A percentile compares a stretch with the other conserved stretches of the same genome.
phyloP scores from a whole-genome alignment of 2,329 filamentous ascomycete species.

The Epichloe typhina region DNA sequence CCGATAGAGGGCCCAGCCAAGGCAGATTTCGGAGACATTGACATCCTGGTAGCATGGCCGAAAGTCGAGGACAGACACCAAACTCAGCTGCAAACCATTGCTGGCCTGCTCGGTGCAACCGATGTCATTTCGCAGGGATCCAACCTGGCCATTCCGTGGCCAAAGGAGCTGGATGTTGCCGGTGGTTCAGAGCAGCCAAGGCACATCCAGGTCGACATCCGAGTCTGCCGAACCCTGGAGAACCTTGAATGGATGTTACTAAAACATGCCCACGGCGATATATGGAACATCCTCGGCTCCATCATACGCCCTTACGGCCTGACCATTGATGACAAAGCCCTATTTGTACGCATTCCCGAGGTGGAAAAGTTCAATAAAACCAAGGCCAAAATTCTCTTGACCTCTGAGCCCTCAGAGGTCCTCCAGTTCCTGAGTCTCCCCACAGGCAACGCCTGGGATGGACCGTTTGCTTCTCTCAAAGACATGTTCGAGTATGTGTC shows the following conservation, averaged over 20 bases:
- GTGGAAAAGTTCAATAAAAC: slow-evolving; percentile 48
- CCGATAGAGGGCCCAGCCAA: slow-evolving; percentile 61
- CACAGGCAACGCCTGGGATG: slow-evolving; percentile 29
- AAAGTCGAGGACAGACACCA: slow-evolving; percentile 6
- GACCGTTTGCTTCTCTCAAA: slow-evolving; percentile 39
- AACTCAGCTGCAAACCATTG: slow-evolving; percentile 19
- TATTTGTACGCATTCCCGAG: slow-evolving; percentile 54
- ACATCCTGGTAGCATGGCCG: slow-evolving; percentile 45
- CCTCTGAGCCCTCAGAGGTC: slow-evolving; percentile 38
- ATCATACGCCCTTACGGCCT: slow-evolving; percentile 53
- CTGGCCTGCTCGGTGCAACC: slow-evolving; percentile 30
- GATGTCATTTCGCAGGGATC: slow-evolving; percentile 19
- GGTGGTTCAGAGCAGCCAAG: background rate
- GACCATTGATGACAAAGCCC: slow-evolving; percentile 46
- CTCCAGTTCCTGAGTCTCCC: slow-evolving; percentile 53
- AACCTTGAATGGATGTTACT: slow-evolving; percentile 51
- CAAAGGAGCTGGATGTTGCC: slow-evolving; percentile 10
- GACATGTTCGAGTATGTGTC: slow-evolving; percentile 51
- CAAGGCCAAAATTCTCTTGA: slow-evolving; percentile 46
- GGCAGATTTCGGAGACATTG: slow-evolving; percentile 56
- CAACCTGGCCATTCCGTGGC: slow-evolving; percentile 45
- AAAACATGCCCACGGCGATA: slow-evolving; percentile 58
- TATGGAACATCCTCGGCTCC: slow-evolving; percentile 51
- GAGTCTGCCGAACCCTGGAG: slow-evolving; percentile 31
- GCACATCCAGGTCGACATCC: slow-evolving; percentile 58